Evolutionary conservation across 139 green algal genomes (phyloP), one percentile per base, ranked within the genome.

Genomic region (Tetradesmus lagerheimii): DNA sequence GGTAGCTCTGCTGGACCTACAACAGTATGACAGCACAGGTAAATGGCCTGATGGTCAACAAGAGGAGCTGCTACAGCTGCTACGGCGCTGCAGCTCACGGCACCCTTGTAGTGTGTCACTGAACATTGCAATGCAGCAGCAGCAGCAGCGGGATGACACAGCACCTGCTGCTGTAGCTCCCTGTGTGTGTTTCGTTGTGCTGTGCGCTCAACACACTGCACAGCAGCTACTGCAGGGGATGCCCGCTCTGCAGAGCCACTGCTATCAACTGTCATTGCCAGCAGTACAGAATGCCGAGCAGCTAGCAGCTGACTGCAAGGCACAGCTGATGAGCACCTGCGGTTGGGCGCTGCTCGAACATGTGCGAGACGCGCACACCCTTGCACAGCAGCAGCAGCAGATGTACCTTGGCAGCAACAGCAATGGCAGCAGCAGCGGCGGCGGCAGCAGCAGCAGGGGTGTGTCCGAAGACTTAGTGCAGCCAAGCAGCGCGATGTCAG

Each of bases 291-390:
- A 27, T 4, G 16, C 45, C 18, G 80, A 86, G n/a, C 80, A 86
- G 31, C 45, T 86, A 15, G 37, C 45, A 35, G 80, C 80, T 43
- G 80, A 86, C 29, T 86, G 80, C n/a, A 86, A 41, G 29, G 45
- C 45, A 14, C 14, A 75, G 45, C 45, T 86, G 8, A 45, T 86
- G 80, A 5, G 29, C 27, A 16, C n/a, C 1, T 75, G 80, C 37
- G 80, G 45, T 16, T 75, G 29, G 45, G 45, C 29, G 6, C 47
- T 86, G 80, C 57, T 86, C 47, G 45, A 86, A 18, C 80, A 86
- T 86, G 45, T 86, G 27, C 37, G 35, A 18, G 80, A 86, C 45
- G 80, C 45, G 34, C 79, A 84, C 29, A 9, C 20, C 9, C 2
- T 85, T 1, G 0, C 27, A 67, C 79, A 67, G 39, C 79, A 85